phyloP scores from a whole-genome alignment of 1,139 yeast species.

The Diutina ranongensis region DNA sequence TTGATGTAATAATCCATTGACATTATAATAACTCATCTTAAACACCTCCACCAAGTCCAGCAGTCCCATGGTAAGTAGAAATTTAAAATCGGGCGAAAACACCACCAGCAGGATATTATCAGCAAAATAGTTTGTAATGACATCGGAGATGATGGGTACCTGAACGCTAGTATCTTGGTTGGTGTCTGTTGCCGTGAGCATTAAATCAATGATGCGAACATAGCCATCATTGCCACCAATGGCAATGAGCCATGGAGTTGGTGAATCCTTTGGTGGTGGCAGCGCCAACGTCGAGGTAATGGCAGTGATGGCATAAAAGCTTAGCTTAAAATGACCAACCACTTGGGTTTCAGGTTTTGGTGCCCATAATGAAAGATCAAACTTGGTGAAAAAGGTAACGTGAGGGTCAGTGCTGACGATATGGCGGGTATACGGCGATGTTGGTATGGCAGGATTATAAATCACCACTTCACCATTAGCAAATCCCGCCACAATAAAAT shows the following conservation, averaged over 20 bases:
- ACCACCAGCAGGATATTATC: conserved; percentile 50
- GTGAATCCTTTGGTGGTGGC: background rate
- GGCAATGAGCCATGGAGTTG: conserved; percentile 38
- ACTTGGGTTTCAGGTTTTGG: background rate
- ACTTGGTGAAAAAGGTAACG: conserved; percentile 1
- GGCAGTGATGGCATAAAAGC: conserved; percentile 40
- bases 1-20: conserved; percentile 9
- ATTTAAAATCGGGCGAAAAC: conserved; percentile 58
- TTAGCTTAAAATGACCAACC: conserved; percentile 50
- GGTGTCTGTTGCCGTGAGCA: conserved; percentile 11
- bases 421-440: background rate
- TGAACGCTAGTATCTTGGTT: conserved; percentile 18
- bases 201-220: conserved; percentile 44
- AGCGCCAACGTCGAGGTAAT: conserved; percentile 23
- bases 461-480: conserved; percentile 4
- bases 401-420: background rate
- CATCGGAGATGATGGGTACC: conserved; percentile 32
- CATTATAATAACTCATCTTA: conserved; percentile 24
- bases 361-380: conserved; percentile 1
- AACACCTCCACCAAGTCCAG: conserved; percentile 50
- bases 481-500: background rate
- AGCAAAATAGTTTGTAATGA: conserved; percentile 50
- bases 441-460: background rate
- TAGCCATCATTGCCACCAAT: conserved; percentile 61
- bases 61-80: conserved; percentile 43